Conservation (phyloP, 2,329 filamentous ascomycete genomes). For the Alternaria sp. region DNA sequence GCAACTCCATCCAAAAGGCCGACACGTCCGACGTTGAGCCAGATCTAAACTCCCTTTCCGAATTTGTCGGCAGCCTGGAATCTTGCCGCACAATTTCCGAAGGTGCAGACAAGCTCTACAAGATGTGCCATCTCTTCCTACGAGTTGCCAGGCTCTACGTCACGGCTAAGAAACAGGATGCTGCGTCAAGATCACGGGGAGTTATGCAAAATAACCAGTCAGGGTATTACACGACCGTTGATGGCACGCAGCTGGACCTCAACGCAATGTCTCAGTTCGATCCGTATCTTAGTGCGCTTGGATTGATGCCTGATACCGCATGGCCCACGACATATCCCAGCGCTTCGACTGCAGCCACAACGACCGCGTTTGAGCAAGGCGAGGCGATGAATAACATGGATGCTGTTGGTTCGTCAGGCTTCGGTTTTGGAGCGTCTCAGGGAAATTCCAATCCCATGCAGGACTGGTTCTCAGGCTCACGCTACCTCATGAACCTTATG, state of each 20-base stretch:
- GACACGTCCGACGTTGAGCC: conserved; percentile 58
- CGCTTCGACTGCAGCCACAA: conserved; percentile 1
- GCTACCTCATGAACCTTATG: conserved; percentile 69
- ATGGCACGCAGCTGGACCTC: conserved; percentile 25
- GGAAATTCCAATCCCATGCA: conserved; percentile 57
- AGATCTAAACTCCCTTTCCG: conserved; percentile 63
- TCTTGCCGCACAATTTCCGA: conserved; percentile 62
- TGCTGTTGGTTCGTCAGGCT: conserved; percentile 2
- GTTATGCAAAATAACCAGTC: conserved; percentile 9
- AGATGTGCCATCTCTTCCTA: conserved; percentile 67
- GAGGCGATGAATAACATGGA: not conserved
- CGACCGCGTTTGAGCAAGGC: conserved; percentile 14
- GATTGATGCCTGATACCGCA: conserved; percentile 59
- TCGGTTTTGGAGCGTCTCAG: conserved; percentile 14
- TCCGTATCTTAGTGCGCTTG: conserved; percentile 68
- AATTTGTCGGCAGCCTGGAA: conserved; percentile 64
- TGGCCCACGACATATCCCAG: conserved; percentile 22
- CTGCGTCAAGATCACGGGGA: conserved; percentile 1
- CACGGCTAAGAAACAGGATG: conserved; percentile 62
- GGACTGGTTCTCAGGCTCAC: conserved; percentile 71
- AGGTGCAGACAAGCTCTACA: conserved; percentile 65
- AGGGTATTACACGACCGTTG: conserved; percentile 20
- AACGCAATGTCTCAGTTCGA: conserved; percentile 59
- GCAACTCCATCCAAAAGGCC: conserved; percentile 60
- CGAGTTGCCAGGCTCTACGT: conserved; percentile 68